Base-by-base conservation (phyloP, 1,284 basidiomycete genomes). In the Fomitopsis pinicola region DNA sequence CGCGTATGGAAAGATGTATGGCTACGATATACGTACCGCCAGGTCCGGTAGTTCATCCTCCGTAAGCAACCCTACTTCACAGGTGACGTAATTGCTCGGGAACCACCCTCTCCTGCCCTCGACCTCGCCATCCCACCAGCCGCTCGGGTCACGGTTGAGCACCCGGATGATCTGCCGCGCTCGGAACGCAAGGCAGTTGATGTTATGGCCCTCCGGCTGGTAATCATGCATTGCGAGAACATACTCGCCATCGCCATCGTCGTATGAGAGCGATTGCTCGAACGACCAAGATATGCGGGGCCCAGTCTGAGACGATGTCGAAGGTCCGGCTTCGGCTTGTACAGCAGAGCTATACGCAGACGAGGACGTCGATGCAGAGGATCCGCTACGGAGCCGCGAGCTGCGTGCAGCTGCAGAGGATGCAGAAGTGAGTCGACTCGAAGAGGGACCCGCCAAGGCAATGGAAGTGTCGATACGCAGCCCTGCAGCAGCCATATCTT, bases 121-220 rank as follows among this genome's bases (percentile, higher is more conserved):
- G 22, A 97, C 76, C 76, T 98, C 95, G 10, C 97, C 97, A 72
- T 99, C 96, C 97, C 97, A 98, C 97, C 97, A 99, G 0, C 97
- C 97, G 63, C 91, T 94, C 0, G 82, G 66, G 75, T 98, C 95
- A 65, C 88, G 84, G 70, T 93, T 94, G 60, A 94, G 80, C 33
- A 98, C 94, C 63, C 88, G 88, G 63, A 99, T 95, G 58, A 97
- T 83, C 72, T 98, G 92, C 1, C 97, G 96, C 0, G 91, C 88
- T 35, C 84, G 83, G 77, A 99, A 98, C 35, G 89, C 82, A 48
- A 99, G 84, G 76, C 95, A 97, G 19, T 92, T 92, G 19, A 86
- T 84, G 71, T 85, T 88, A 64, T 85, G 82, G 35, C 84, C 79
- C 60, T 87, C 83, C 9, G 92, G 91, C 38, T 80, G 74, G 69